Conservation (phyloP, 345 rosid genomes). For the Corymbia maculata region DNA sequence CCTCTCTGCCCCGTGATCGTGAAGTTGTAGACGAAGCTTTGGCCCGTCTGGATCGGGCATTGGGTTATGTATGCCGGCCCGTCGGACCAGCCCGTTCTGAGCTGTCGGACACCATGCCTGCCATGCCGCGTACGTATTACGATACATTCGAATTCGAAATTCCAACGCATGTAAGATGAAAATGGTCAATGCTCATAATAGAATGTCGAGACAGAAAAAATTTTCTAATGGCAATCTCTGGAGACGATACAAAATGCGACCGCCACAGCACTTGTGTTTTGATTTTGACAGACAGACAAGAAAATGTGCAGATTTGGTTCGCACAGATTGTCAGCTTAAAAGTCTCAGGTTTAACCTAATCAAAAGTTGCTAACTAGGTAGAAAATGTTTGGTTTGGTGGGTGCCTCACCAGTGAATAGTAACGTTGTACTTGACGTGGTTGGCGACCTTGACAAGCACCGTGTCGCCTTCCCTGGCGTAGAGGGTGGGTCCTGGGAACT, state of each 20-base stretch:
- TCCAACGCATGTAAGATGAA: neutral
- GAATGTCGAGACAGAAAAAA: neutral
- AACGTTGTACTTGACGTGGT: slow-evolving; percentile 53
- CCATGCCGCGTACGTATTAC: neutral
- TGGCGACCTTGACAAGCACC: slow-evolving; percentile 43
- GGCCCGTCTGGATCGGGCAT: slow-evolving; percentile 64
- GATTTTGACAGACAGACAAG: neutral
- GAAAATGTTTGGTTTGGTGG: neutral
- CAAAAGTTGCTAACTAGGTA: neutral
- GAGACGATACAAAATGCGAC: neutral
- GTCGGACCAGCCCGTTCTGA: slow-evolving; percentile 79
- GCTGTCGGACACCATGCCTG: slow-evolving; percentile 78
- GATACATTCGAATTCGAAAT: neutral
- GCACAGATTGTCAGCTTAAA: neutral
- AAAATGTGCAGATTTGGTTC: neutral
- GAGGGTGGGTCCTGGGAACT: slow-evolving; percentile 46
- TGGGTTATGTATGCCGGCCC: slow-evolving; percentile 82
- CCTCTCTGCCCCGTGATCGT: slow-evolving; percentile 61
- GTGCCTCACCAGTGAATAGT: slow-evolving; percentile 48
- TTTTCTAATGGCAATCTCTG: neutral
- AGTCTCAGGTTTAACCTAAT: neutral
- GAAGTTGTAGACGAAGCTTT: slow-evolving; percentile 42
- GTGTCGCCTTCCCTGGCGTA: slow-evolving; percentile 48
- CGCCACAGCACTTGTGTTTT: neutral
- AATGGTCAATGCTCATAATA: neutral